Conservation (phyloP, 108 stramenopile genomes). For the Cyclotella atomus region DNA sequence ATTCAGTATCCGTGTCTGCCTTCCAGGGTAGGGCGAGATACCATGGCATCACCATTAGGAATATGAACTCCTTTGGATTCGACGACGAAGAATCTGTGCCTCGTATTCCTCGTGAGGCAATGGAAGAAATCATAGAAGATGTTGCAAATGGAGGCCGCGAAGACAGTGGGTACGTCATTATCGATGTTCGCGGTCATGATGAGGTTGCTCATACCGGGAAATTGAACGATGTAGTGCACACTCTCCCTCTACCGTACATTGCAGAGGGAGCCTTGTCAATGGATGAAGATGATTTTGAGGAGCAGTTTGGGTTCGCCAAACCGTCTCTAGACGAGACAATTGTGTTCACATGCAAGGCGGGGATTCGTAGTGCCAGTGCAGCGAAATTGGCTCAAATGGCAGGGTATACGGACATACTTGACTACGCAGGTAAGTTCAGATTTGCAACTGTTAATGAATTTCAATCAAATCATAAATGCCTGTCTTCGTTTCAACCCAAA, state of each 20-base stretch:
- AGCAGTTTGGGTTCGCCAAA: constrained; percentile 71
- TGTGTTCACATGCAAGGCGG: constrained; percentile 79
- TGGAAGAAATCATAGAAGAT: constrained; percentile 78
- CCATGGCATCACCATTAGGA: not conserved
- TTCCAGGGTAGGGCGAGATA: not conserved
- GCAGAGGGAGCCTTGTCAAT: constrained; percentile 59
- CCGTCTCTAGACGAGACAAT: constrained; percentile 71
- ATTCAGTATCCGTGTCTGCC: too few relatives aligned
- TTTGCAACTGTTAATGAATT: too few relatives aligned
- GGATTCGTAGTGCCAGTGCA: constrained; percentile 67
- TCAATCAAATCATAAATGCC: too few relatives aligned
- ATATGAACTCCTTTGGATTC: constrained; percentile 41
- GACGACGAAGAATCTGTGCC: constrained; percentile 22
- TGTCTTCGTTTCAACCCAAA: too few relatives aligned
- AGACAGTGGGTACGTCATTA: constrained; percentile 69
- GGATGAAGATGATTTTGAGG: constrained; percentile 84
- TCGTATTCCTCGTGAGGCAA: constrained; percentile 38
- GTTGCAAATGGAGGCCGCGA: constrained; percentile 64
- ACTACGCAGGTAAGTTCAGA: too few relatives aligned
- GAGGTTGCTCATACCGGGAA: constrained; percentile 74
- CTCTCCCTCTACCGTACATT: constrained; percentile 67
- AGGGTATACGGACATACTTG: constrained; percentile 75
- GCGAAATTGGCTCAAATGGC: constrained; percentile 61
- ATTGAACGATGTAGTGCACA: constrained; percentile 57
- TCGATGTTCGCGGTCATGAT: constrained; percentile 73